Evolutionary conservation across 306 rosid genomes (phyloP).

Genomic region (Quercus suber): DNA sequence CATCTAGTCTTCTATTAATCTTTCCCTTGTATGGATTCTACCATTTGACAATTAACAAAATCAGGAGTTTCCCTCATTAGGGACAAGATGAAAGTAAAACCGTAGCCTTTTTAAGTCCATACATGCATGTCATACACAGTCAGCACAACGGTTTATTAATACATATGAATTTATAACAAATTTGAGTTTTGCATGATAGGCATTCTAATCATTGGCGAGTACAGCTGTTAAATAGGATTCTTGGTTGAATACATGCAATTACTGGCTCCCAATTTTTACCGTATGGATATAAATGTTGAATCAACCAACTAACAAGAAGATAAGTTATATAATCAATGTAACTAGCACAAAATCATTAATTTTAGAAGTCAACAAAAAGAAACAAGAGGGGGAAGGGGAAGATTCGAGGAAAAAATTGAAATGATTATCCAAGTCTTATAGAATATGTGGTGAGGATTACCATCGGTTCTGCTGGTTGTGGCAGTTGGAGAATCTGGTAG

Average conservation of each 20-base stretch:
- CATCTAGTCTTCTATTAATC: not conserved
- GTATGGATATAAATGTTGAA: not conserved
- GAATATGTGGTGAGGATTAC: conserved; percentile 48
- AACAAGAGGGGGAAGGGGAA: conserved; percentile 10
- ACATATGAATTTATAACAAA: not conserved
- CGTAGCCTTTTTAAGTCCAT: not conserved
- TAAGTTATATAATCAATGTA: not conserved
- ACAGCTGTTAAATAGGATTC: not conserved
- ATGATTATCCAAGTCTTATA: conserved; percentile 8
- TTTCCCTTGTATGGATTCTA: not conserved
- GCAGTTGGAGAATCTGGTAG: conserved; percentile 91
- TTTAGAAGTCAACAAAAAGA: conserved; percentile 2
- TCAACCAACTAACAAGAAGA: not conserved
- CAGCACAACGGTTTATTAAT: not conserved
- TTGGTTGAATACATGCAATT: not conserved
- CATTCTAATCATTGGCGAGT: not conserved
- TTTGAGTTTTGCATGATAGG: not conserved
- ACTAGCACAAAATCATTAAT: not conserved
- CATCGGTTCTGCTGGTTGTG: conserved; percentile 70
- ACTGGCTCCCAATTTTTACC: not conserved
- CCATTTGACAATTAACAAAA: not conserved
- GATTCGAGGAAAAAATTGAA: not conserved
- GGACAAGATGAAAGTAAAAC: not conserved
- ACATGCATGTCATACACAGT: not conserved
- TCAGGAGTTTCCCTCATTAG: not conserved